Base-by-base conservation (phyloP, 441 rosid species). In the Breynia disticha region DNA sequence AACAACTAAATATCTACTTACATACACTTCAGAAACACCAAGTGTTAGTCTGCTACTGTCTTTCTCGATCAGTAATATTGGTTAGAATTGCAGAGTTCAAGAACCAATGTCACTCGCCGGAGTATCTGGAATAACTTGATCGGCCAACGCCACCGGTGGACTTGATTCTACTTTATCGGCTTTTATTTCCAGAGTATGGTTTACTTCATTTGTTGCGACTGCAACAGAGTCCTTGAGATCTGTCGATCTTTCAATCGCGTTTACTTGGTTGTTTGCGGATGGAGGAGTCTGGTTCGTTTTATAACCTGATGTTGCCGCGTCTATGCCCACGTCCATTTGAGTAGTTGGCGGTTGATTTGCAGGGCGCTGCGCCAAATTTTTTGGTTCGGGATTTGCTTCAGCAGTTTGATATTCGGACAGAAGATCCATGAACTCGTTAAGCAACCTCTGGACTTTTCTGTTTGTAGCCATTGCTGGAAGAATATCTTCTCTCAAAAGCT, bases 401-500 rank as follows among this genome's bases (percentile, higher is more conserved):
- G 61, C 32, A 57, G 66, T 74, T 64, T 72, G 90, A 57, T 86
- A 88, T 72, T 93, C 98, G 28, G 97, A 88, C 18, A 93, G 70
- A 48, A 84, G 88, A 76, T 93, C 93, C 77, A 89, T 79, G 60
- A 93, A 93, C 70, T 93, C 98, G 15, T 79, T 86, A 45, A 93
- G 93, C 32, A 93, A 75, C 41, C 95, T 82, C 75, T 93, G 98
- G 38, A 93, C 98, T 76, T 88, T 93, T 53, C 98, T 74, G 69
- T 93, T 93, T 22, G 97, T 75, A 54, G 97, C 98, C 90, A 86
- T 79, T 43, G 97, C 95, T 5, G 98, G 97, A 65, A 93, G 96
- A 72, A 93, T 78, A 66, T 88, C 96, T 39, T 88, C 88, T 65
- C 80, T 67, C 58, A 93, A 68, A 54, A 88, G 91, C 56, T 80